Evolutionary conservation across 2,329 filamentous ascomycete genomes (phyloP), one percentile per base, ranked within the genome.

Genomic region (Neonectria hederae): DNA sequence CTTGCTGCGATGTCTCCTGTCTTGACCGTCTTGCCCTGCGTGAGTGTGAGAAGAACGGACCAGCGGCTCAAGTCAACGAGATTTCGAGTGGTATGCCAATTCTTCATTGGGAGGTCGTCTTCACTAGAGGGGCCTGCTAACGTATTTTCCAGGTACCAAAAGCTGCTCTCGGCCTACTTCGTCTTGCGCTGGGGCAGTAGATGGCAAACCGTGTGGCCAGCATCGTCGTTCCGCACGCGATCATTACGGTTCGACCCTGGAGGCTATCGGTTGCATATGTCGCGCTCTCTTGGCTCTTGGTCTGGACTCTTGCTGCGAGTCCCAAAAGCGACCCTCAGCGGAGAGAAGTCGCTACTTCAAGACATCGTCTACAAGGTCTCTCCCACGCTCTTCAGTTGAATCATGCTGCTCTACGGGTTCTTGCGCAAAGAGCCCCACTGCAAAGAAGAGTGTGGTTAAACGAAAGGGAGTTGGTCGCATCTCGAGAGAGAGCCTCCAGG

Each of bases 231-330:
- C 76, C 7, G 72, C 78, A 2, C 77, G 74, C 28, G 72, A 78
- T 24, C 76, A 72, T 17, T 86, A 86, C 57, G 78, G 76, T 1
- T 76, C 77, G 3, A 82, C 69, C 14, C 79, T 87, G 2, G 72
- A 81, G 48, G 81, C 83, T 5, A 73, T 87, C 1, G 84, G 84
- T 4, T 87, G 85, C 70, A 83, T 87, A 65, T 87, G 85, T 62
- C 81, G 84, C 19, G 80, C 83, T 21, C 79, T 87, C 17, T 64
- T 87, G 28, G 81, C 84, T 9, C 76, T 86, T 19, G 84, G 84
- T 0, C 78, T 84, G 59, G 83, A 87, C 65, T 79, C 84, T 0
- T 87, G 85, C 76, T 87, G 85, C 59, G 69, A 73, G 22, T 69
- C 72, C 22, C 72, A 63, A 14, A 65, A 74, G 14, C 69, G 73